These are phyloP conservation scores for Arabidopsis lyrata DNA, from an alignment of 441 rosid species.

Conservation along the genomic window DNA sequence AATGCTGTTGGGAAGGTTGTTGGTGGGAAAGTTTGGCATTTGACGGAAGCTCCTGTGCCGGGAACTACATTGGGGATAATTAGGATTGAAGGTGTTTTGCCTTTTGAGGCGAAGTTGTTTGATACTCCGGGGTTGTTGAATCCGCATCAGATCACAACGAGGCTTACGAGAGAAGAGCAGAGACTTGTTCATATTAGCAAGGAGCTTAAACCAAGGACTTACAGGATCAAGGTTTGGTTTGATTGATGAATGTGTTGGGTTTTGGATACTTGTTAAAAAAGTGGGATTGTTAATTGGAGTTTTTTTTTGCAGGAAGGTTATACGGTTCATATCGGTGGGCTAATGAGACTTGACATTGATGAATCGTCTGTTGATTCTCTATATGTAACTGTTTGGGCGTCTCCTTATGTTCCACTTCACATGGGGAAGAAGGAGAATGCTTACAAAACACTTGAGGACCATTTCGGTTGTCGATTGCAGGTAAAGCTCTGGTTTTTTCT, in stretches of 20 bases:
- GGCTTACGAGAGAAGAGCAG: constrained; percentile 90
- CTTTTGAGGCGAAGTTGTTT: constrained; percentile 76
- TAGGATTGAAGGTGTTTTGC: constrained; percentile 84
- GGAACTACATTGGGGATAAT: constrained; percentile 90
- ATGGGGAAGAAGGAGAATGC: constrained; percentile 94
- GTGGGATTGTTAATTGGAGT: constrained; percentile 1
- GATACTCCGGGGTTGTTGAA: constrained; percentile 92
- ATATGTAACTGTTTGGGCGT: constrained; percentile 92
- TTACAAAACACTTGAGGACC: constrained; percentile 61
- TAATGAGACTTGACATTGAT: constrained; percentile 85
- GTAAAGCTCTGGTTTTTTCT: constrained; percentile 46
- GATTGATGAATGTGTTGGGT: constrained; percentile 1
- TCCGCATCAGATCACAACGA: constrained; percentile 83
- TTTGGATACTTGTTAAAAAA: neutral
- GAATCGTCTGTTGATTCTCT: constrained; percentile 73
- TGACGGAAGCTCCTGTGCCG: constrained; percentile 93
- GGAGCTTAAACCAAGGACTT: constrained; percentile 90
- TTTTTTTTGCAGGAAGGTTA: constrained; percentile 67
- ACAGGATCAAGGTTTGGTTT: constrained; percentile 80
- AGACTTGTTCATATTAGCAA: constrained; percentile 78
- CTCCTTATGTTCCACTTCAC: constrained; percentile 83
- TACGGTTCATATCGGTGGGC: constrained; percentile 84
- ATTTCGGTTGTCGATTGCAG: constrained; percentile 87
- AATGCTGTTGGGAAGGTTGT: constrained; percentile 74
- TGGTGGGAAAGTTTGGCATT: constrained; percentile 57